Evolutionary conservation across 2,329 filamentous ascomycete genomes (phyloP).

Genomic region (Niveomyces coronatus): DNA sequence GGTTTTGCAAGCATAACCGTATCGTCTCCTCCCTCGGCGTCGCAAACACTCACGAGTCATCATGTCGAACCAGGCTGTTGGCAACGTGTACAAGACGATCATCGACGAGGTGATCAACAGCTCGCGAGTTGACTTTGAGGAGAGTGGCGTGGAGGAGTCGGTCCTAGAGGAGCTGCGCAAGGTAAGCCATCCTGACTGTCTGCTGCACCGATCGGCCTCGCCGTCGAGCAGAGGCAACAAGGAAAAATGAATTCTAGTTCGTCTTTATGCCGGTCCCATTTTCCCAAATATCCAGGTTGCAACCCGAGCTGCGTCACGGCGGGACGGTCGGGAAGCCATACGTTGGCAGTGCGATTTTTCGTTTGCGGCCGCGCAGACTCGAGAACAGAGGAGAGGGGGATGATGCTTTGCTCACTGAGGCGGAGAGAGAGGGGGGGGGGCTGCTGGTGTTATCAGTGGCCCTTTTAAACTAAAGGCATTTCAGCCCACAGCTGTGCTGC

Average conservation of each 20-base stretch:
- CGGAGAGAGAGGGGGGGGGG: slow-evolving; percentile 13
- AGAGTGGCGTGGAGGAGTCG: slow-evolving; percentile 80
- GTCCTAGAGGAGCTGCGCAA: slow-evolving; percentile 79
- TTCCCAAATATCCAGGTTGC: background rate
- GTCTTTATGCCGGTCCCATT: background rate
- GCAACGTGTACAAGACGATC: slow-evolving; percentile 68
- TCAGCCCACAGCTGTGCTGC: slow-evolving; percentile 15
- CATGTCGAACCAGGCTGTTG: slow-evolving; percentile 54
- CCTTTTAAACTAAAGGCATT: slow-evolving; percentile 37
- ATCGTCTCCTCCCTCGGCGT: too few relatives aligned
- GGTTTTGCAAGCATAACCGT: too few relatives aligned
- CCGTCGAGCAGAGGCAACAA: background rate
- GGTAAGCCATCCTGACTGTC: too few relatives aligned
- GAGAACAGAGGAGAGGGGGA: background rate
- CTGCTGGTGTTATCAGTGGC: slow-evolving; percentile 46
- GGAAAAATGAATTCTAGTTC: too few relatives aligned
- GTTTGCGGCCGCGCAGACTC: background rate
- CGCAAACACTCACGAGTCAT: slow-evolving; percentile 15
- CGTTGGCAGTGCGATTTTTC: background rate
- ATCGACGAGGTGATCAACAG: slow-evolving; percentile 83
- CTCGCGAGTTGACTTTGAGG: slow-evolving; percentile 92
- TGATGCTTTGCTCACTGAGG: slow-evolving; percentile 6
- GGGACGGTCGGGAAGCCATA: too few relatives aligned
- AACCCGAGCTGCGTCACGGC: background rate
- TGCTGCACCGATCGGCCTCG: background rate